These are phyloP conservation scores for Globisporangium polare DNA, from an alignment of 352 stramenopile genomes.

Conservation along the genomic window DNA sequence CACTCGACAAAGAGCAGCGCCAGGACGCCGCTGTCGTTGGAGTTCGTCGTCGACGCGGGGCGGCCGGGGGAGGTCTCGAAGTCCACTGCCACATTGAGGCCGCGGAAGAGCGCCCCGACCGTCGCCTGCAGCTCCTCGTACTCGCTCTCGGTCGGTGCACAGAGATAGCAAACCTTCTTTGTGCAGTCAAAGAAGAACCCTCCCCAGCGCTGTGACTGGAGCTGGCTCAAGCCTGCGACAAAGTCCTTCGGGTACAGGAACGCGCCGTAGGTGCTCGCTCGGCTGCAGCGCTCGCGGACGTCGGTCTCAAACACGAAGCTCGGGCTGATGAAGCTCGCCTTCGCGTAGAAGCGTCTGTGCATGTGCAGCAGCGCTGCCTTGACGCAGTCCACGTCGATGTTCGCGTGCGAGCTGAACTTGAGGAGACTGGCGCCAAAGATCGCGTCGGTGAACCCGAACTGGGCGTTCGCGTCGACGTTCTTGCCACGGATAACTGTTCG, in stretches of 20 bases:
- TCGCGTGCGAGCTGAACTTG: background rate
- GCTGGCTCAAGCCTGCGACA: slow-evolving; percentile 4
- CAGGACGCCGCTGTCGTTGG: slow-evolving; percentile 11
- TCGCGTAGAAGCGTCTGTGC: slow-evolving; percentile 5
- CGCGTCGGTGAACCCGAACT: slow-evolving; percentile 6
- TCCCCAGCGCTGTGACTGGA: slow-evolving; percentile 6
- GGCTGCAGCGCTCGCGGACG: background rate
- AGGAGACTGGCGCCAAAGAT: slow-evolving; percentile 1
- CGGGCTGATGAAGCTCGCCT: slow-evolving; percentile 5
- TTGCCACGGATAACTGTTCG: background rate
- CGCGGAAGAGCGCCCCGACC: background rate
- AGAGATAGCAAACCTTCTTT: slow-evolving; percentile 9
- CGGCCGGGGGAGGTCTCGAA: background rate
- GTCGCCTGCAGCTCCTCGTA: background rate
- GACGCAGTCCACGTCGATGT: slow-evolving; percentile 11
- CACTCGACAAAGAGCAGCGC: slow-evolving; percentile 16
- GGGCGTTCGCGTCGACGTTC: background rate
- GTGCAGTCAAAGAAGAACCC: slow-evolving; percentile 8
- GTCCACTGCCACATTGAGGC: background rate
- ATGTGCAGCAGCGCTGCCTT: slow-evolving; percentile 6
- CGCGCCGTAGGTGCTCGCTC: slow-evolving; percentile 5
- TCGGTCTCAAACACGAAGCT: slow-evolving; percentile 2
- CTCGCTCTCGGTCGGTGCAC: background rate
- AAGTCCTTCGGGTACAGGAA: slow-evolving; percentile 8
- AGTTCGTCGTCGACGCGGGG: background rate